These are phyloP conservation scores for Climacium dendroides DNA, from an alignment of 225 moss, liverwort and hornwort genomes.

Conservation along the genomic window DNA sequence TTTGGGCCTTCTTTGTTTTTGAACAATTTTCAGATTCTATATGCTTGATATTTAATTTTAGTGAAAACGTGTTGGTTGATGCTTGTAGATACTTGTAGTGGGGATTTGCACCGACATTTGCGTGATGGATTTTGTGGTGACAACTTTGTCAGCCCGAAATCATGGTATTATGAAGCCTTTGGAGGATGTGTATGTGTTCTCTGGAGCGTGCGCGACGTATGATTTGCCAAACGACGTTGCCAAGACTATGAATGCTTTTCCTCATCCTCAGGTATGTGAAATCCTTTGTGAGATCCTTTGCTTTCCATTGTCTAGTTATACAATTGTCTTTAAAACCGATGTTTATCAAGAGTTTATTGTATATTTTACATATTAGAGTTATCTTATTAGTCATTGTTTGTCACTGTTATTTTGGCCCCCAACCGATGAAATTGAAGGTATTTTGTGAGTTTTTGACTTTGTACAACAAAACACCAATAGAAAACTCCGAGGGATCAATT, in stretches of 20 bases:
- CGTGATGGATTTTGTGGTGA: slow-evolving; percentile 69
- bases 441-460: neutral
- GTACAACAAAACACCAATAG: too few relatives aligned
- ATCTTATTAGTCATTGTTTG: neutral
- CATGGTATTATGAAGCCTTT: slow-evolving; percentile 66
- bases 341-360: neutral
- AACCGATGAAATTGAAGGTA: neutral
- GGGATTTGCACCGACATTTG: slow-evolving; percentile 93
- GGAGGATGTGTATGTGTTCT: slow-evolving; percentile 56
- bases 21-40: neutral
- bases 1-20: neutral
- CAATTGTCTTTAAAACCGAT: neutral
- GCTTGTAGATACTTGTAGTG: slow-evolving; percentile 58
- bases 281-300: neutral
- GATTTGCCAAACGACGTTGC: slow-evolving; percentile 47
- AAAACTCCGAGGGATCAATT: neutral
- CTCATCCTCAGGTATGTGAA: slow-evolving; percentile 61
- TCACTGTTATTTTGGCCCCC: neutral
- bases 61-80: neutral
- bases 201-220: slow-evolving; percentile 61
- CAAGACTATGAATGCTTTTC: slow-evolving; percentile 5
- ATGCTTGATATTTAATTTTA: neutral
- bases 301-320: neutral
- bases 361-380: neutral
- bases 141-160: slow-evolving; percentile 67